Conservation (phyloP, 83 land plant species). For the Larix sibirica region DNA sequence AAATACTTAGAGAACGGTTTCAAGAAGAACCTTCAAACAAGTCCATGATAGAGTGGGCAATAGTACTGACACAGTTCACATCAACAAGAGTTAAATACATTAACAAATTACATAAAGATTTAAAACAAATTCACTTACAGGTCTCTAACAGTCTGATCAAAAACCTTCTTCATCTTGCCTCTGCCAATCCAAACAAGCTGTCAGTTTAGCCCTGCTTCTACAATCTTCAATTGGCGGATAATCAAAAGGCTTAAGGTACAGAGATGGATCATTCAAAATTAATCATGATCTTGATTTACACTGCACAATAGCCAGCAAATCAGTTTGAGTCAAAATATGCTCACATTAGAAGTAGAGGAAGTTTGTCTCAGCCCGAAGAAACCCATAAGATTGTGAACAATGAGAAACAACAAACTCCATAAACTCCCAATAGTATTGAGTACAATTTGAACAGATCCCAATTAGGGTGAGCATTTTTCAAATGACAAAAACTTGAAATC, state of each 20-base stretch:
- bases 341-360: neutral
- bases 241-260: neutral
- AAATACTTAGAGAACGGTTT: no score
- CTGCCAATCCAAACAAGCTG: neutral
- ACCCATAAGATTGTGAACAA: neutral
- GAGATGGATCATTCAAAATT: neutral
- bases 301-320: neutral
- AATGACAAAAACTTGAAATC: neutral
- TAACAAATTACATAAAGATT: no score
- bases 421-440: no score
- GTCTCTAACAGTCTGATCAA: slow-evolving; percentile 17
- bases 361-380: neutral
- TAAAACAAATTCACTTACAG: neutral
- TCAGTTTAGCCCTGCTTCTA: neutral
- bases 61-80: no score
- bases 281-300: neutral
- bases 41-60: no score
- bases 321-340: neutral
- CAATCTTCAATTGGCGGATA: neutral
- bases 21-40: no score
- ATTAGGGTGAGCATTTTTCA: neutral
- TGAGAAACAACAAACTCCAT: neutral
- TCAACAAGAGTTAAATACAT: no score
- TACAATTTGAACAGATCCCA: no score
- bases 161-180: slow-evolving; percentile 9